These are phyloP conservation scores for Rhodosporidiobolus odoratus DNA, from an alignment of 768 basidiomycete species.

Conservation along the genomic window DNA sequence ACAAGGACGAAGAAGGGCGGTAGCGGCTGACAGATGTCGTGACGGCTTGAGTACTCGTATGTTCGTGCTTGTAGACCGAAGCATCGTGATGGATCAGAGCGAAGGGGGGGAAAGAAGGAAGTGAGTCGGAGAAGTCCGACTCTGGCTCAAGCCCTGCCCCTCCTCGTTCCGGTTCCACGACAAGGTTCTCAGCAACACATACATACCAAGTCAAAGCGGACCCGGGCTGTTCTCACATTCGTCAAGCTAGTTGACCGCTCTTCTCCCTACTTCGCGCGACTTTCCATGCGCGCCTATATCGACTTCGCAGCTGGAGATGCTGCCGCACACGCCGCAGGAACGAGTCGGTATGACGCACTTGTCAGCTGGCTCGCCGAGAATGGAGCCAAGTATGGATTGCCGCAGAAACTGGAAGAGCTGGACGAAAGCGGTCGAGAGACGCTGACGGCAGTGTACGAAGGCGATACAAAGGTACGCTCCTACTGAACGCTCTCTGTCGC, in stretches of 20 bases:
- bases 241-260: not conserved
- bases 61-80: no score
- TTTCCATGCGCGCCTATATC: slow-evolving; percentile 39
- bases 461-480: slow-evolving; percentile 18
- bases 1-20: not conserved
- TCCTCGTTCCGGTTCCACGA: no score
- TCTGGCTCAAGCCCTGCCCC: no score
- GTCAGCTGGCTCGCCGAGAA: slow-evolving; percentile 48
- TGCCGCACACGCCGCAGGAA: slow-evolving; percentile 41
- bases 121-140: no score
- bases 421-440: slow-evolving; percentile 52
- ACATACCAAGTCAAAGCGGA: no score
- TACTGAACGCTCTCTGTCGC: not conserved
- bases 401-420: slow-evolving; percentile 47
- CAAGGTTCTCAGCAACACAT: no score
- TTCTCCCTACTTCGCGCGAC: not conserved
- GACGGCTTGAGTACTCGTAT: not conserved
- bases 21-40: not conserved
- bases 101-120: no score
- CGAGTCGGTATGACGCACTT: slow-evolving; percentile 46
- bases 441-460: slow-evolving; percentile 40
- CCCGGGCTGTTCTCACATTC: not conserved
- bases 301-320: slow-evolving; percentile 52
- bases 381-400: slow-evolving; percentile 51
- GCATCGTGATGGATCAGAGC: no score